Conservation (phyloP, 2,329 filamentous ascomycete genomes). For the Fusarium sp. region DNA sequence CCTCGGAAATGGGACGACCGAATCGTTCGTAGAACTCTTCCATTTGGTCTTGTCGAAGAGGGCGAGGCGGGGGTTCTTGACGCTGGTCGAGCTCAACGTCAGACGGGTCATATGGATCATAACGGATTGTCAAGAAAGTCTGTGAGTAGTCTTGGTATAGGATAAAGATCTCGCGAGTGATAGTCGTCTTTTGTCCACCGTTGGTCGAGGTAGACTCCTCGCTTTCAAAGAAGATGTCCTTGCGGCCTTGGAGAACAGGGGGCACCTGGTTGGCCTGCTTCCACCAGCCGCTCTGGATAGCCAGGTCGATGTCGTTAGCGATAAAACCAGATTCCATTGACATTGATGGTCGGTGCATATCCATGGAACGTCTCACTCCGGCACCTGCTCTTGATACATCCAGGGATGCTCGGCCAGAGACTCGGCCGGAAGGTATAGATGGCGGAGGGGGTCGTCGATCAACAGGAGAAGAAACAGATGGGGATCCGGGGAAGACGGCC, state of each 20-base stretch:
- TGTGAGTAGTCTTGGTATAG: slow-evolving; percentile 97
- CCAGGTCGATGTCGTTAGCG: slow-evolving; percentile 87
- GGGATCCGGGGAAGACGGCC: slow-evolving; percentile 60
- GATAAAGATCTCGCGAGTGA: slow-evolving; percentile 87
- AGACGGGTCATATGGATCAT: slow-evolving; percentile 78
- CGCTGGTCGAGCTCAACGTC: slow-evolving; percentile 84
- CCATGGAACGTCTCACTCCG: slow-evolving; percentile 73
- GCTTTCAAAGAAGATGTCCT: slow-evolving; percentile 84
- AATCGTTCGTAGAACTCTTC: slow-evolving; percentile 86
- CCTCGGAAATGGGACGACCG: slow-evolving; percentile 80
- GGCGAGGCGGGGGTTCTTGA: slow-evolving; percentile 84
- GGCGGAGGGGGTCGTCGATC: slow-evolving; percentile 60
- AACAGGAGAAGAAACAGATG: slow-evolving; percentile 57
- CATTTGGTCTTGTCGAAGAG: slow-evolving; percentile 90
- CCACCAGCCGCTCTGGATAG: slow-evolving; percentile 85
- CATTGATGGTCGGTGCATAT: slow-evolving; percentile 78
- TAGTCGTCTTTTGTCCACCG: slow-evolving; percentile 74
- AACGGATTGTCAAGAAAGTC: slow-evolving; percentile 85
- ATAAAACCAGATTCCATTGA: slow-evolving; percentile 86
- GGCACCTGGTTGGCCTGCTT: slow-evolving; percentile 82
- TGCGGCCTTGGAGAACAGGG: slow-evolving; percentile 82
- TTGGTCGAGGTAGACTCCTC: slow-evolving; percentile 80
- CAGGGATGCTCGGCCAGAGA: slow-evolving; percentile 47
- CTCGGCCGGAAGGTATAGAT: slow-evolving; percentile 42
- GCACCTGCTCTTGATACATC: slow-evolving; percentile 55